Evolutionary conservation across 345 rosid genomes (phyloP).

Genomic region (Eucalyptus cloeziana): DNA sequence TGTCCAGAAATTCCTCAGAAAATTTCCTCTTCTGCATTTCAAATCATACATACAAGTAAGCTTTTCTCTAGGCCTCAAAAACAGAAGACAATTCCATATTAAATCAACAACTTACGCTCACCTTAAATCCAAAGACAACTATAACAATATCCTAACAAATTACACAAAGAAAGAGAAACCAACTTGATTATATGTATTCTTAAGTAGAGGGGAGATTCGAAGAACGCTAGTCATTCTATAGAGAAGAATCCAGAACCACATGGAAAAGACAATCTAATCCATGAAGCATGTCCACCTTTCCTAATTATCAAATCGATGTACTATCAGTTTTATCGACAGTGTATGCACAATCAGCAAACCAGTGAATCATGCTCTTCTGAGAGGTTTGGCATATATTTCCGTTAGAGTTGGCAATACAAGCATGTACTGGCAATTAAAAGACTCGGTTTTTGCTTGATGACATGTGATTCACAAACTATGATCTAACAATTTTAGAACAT

Average conservation of each 20-base stretch:
- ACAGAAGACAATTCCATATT: background rate
- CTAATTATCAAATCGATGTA: background rate
- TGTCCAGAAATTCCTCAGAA: too few relatives aligned
- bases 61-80: too few relatives aligned
- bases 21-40: too few relatives aligned
- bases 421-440: background rate
- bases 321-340: background rate
- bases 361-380: background rate
- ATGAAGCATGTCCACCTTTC: background rate
- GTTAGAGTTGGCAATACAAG: background rate
- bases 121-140: background rate
- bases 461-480: background rate
- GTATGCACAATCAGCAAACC: background rate
- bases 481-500: too few relatives aligned
- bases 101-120: background rate
- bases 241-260: background rate
- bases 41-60: too few relatives aligned
- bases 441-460: background rate
- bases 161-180: background rate
- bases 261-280: background rate
- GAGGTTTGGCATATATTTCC: background rate
- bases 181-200: background rate
- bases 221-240: background rate
- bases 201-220: background rate
- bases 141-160: too few relatives aligned